phyloP scores from a whole-genome alignment of 495 filamentous ascomycete genomes.

The Podospora bellae-mahoneyi region DNA sequence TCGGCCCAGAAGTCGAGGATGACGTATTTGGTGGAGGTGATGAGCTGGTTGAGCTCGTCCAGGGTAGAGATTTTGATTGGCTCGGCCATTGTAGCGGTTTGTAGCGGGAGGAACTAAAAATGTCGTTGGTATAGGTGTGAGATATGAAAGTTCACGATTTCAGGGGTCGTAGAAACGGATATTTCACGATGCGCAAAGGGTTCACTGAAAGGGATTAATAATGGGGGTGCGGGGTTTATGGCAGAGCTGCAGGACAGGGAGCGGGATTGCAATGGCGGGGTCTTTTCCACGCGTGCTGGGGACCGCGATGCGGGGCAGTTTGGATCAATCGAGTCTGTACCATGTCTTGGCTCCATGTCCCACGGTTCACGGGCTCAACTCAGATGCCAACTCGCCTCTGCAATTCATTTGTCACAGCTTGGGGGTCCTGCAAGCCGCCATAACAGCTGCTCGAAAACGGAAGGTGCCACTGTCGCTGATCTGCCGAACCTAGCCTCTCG shows the following conservation, averaged over 20 bases:
- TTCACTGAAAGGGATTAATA: not conserved
- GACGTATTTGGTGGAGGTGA: slow-evolving; percentile 39
- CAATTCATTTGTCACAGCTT: slow-evolving; percentile 5
- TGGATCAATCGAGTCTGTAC: not conserved
- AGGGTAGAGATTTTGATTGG: slow-evolving; percentile 27
- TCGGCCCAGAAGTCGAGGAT: slow-evolving; percentile 53
- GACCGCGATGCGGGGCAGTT: not conserved
- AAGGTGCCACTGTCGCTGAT: not conserved
- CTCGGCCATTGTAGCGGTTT: slow-evolving; percentile 21
- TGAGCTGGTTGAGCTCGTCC: slow-evolving; percentile 33
- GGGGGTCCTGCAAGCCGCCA: too few species aligned
- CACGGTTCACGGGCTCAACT: not conserved
- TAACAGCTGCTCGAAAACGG: too few species aligned
- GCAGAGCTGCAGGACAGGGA: not conserved
- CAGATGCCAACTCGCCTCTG: not conserved
- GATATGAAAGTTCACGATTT: not conserved
- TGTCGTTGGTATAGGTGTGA: too few species aligned
- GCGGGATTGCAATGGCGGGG: not conserved
- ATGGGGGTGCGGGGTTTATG: not conserved
- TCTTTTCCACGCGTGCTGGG: not conserved
- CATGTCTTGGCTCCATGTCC: not conserved
- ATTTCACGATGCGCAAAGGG: not conserved
- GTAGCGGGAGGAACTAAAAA: not conserved
- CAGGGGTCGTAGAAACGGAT: not conserved
- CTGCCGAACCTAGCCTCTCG: not conserved